A percentile compares a stretch with the other conserved stretches of the same genome.
Conservation (phyloP, 2,329 filamentous ascomycete species). For the Scedosporium aurantiacum region DNA sequence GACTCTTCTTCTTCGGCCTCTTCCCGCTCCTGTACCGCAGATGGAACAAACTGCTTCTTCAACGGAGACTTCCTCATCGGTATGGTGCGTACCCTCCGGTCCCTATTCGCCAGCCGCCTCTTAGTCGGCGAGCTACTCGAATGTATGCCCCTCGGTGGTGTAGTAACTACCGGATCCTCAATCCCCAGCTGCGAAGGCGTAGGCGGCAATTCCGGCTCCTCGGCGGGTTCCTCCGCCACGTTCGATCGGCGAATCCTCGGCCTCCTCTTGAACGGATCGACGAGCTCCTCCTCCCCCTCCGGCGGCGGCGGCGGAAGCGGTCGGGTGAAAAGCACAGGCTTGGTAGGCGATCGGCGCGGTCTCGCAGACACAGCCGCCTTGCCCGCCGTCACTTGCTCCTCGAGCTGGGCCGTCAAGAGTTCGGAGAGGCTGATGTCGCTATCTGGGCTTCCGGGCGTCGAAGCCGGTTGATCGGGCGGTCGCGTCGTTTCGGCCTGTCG, state of each 20-base stretch:
- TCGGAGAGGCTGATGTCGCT: conserved; percentile 17
- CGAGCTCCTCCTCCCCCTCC: conserved; percentile 28
- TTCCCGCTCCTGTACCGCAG: conserved; percentile 10
- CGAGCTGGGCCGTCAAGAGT: conserved; percentile 20
- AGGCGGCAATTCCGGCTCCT: conserved; percentile 48
- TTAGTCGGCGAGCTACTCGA: conserved; percentile 8
- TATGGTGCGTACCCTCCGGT: conserved; percentile 23
- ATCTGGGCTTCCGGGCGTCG: conserved; percentile 11
- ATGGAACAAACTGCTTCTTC: conserved; percentile 27
- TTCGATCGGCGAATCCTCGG: conserved; percentile 9
- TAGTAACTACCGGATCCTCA: conserved; percentile 40
- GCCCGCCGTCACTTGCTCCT: conserved; percentile 22
- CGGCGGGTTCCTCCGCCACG: conserved; percentile 11
- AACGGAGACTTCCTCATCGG: conserved; percentile 37
- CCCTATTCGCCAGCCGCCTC: not conserved
- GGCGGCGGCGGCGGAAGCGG: conserved; percentile 35
- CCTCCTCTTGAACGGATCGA: conserved; percentile 17
- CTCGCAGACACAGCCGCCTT: conserved; percentile 28
- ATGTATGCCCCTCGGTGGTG: conserved; percentile 46
- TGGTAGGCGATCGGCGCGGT: conserved; percentile 19
- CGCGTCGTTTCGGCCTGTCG: not conserved
- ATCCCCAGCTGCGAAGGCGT: conserved; percentile 38
- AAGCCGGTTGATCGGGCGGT: not conserved
- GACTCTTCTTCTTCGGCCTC: not conserved
- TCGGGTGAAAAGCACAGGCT: conserved; percentile 28